Percentiles rank a stretch among this genome's conserved stretches.
phyloP scores from a whole-genome alignment of 1,284 basidiomycete species.

The Anthracocystis walkeri region DNA sequence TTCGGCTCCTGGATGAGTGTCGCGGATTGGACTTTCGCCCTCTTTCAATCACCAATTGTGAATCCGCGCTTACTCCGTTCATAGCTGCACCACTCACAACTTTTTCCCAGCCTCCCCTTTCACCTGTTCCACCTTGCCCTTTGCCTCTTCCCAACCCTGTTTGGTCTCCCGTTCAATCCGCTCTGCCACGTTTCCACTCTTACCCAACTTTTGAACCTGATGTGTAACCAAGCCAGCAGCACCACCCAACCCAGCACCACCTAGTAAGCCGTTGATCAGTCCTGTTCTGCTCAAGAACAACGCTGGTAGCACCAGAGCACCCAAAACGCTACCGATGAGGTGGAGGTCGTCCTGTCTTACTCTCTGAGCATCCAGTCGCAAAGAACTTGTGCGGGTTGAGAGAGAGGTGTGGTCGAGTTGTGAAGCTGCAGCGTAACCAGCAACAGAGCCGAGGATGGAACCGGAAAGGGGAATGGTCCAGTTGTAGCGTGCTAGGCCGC shows the following conservation, averaged over 20 bases:
- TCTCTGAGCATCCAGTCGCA: conserved; percentile 40
- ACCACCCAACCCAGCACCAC: conserved; percentile 64
- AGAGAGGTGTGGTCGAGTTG: conserved; percentile 41
- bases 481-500: conserved; percentile 58
- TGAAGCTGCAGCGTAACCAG: conserved; percentile 43
- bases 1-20: too few relatives aligned
- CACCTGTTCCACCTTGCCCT: conserved; percentile 13
- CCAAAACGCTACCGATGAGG: conserved; percentile 62
- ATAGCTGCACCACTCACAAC: too few relatives aligned
- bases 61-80: too few relatives aligned
- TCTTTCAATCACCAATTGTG: too few relatives aligned
- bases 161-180: conserved; percentile 6
- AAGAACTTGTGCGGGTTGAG: conserved; percentile 12
- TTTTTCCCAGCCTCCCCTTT: conserved; percentile 22
- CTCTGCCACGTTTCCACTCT: background rate
- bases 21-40: too few relatives aligned
- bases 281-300: conserved; percentile 61
- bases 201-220: conserved; percentile 38
- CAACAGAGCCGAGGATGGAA: conserved; percentile 32
- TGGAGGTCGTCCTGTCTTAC: conserved; percentile 63
- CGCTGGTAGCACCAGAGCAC: conserved; percentile 60
- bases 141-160: conserved; percentile 1
- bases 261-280: conserved; percentile 63
- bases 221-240: conserved; percentile 54
- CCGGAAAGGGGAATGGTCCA: conserved; percentile 58